These are phyloP conservation scores for Macrolepiota albuminosa DNA, from an alignment of 768 basidiomycete genomes.

Conservation along the genomic window DNA sequence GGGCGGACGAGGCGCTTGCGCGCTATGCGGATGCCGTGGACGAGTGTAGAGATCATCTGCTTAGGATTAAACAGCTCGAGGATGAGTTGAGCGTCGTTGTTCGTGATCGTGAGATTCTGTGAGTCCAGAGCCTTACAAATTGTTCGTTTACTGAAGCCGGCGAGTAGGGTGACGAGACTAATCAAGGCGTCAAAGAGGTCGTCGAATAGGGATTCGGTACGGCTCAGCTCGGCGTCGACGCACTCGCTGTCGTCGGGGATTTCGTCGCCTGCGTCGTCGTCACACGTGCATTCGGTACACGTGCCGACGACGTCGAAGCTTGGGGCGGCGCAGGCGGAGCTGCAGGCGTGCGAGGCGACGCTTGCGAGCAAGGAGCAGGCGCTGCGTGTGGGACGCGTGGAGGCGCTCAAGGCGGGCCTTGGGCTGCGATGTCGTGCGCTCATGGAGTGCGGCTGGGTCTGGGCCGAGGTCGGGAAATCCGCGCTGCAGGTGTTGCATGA, in stretches of 20 bases:
- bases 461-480: constrained; percentile 63
- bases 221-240: constrained; percentile 38
- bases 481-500: constrained; percentile 28
- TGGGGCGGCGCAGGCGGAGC: constrained; percentile 62
- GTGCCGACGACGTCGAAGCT: constrained; percentile 41
- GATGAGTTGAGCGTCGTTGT: too few species aligned
- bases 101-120: too few species aligned
- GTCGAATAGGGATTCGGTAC: constrained; percentile 25
- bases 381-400: constrained; percentile 45
- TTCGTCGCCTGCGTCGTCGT: constrained; percentile 15
- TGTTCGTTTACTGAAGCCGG: too few species aligned
- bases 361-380: constrained; percentile 67
- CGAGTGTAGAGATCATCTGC: too few species aligned
- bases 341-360: constrained; percentile 79
- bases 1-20: too few species aligned
- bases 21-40: too few species aligned
- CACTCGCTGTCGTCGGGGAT: constrained; percentile 33
- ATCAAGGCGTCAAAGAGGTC: constrained; percentile 69
- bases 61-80: too few species aligned
- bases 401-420: constrained; percentile 59
- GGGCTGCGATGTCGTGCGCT: constrained; percentile 59
- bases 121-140: too few species aligned
- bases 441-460: constrained; percentile 63
- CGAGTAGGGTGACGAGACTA: constrained; percentile 66
- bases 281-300: constrained; percentile 8